These are phyloP conservation scores for Phytophthora cryptogea DNA, from an alignment of 352 stramenopile species.

Conservation along the genomic window DNA sequence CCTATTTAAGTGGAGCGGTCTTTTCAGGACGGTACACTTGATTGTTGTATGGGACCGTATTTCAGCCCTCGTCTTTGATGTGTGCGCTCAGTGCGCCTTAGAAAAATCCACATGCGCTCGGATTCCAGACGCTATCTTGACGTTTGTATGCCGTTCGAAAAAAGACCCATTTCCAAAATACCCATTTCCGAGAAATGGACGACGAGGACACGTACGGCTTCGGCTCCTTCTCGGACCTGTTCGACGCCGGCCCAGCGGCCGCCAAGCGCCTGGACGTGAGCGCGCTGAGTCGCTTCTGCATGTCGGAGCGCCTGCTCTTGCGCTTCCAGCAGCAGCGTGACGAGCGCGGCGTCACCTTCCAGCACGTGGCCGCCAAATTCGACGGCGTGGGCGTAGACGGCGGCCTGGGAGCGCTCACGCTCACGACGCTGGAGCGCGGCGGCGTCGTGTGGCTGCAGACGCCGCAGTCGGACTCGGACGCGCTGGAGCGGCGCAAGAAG, in stretches of 20 bases:
- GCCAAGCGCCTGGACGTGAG: constrained; percentile 39
- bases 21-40: no score
- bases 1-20: no score
- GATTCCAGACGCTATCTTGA: no score
- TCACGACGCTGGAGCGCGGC: constrained; percentile 28
- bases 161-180: neutral
- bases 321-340: constrained; percentile 40
- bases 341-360: constrained; percentile 31
- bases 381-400: constrained; percentile 55
- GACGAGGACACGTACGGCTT: constrained; percentile 78
- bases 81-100: no score
- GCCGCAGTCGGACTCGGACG: constrained; percentile 54
- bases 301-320: constrained; percentile 44
- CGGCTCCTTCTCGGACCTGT: constrained; percentile 65
- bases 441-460: constrained; percentile 66
- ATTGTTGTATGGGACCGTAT: no score
- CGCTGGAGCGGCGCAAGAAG: constrained; percentile 50
- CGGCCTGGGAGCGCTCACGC: constrained; percentile 43
- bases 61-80: no score
- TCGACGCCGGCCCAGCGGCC: constrained; percentile 15
- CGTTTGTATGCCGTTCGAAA: no score
- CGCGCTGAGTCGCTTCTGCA: constrained; percentile 52
- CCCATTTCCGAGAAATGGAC: constrained; percentile 32
- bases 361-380: constrained; percentile 58
- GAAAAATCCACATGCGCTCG: no score